Base-by-base conservation (phyloP, 305 asterid genomes). In the Fraxinus greggii region DNA sequence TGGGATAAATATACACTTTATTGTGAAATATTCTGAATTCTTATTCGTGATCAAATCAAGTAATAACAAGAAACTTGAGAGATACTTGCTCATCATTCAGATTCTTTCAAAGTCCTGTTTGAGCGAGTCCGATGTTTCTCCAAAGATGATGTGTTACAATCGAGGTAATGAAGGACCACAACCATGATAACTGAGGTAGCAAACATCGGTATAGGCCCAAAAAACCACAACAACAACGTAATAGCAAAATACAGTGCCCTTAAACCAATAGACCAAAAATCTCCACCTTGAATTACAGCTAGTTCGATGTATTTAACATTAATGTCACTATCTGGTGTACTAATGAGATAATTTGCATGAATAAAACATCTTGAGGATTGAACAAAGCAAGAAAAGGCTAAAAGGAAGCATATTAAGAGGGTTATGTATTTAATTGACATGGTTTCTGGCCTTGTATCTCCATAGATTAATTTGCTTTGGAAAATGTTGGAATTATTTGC, bases 201-300 rank as follows among this genome's bases (percentile, higher is more conserved):
- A 75, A 93, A 92, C 97, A 93, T 92, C 3, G 98, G 98, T 8
- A 93, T 91, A 5, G 98, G 95, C 3, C 97, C 95, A 32, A 93
- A 93, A 45, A 93, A 92, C 98, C 95, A 93, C 17, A 91, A 75
- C 88, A 93, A 78, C 85, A 93, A 84, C 36, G 90, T 78, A 19
- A 89, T 84, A 10, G 98, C 92, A 35, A 92, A 92, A 75, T 92
- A 93, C 8, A 93, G 75, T 5, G 98, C 95, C 70, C 97, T 88
- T 28, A 92, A 87, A 12, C 98, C 95, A 35, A 93, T 59, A 9
- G 98, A 91, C 98, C 98, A 93, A 86, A 91, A 93, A 72, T 91
- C 89, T 63, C 97, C 94, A 19, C 94, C 97, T 1, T 94, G 91
- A 6, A 93, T 89, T 29, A 93, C 95, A 0, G 92, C 90, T 85